Evolutionary conservation across 345 rosid genomes (phyloP), one percentile per base, ranked within the genome.

Genomic region (Arabis hirsuta): DNA sequence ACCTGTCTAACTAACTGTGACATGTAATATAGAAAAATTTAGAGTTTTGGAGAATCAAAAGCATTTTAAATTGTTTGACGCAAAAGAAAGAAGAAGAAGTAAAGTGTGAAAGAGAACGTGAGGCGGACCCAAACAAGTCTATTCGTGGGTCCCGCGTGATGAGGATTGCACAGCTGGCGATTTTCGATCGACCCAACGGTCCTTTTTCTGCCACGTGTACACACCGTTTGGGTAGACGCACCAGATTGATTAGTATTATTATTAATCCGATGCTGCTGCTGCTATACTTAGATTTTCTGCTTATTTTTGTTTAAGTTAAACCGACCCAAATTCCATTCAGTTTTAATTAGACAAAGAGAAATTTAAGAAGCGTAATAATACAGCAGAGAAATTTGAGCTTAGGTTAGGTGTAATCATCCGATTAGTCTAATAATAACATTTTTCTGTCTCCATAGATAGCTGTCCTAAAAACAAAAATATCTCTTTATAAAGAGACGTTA

Each of bases 341-440:
- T 3, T 19, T 39, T n/a, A 39, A 55, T 44, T 3, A 44, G 32
- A 47, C 16, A 16, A 16, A 45, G 3, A 27, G 66, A 57, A 29
- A 4, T 4, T 45, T 5, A 48, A 38, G 47, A 32, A 62, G 68
- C 42, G 39, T 46, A 73, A 62, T 7, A 65, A 67, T 39, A 73
- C 44, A 73, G 50, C 59, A 39, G 51, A 38, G 64, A 64, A 16
- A 16, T 16, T 16, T 16, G 16, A 73, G 51, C 19, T 56, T 41
- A 58, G n/a, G 61, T 43, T 67, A 67, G 78, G 63, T 72, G 56
- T 62, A 54, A 45, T 62, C 4, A 29, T 13, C 24, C 34, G 6
- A 50, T 65, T 74, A 46, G 58, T 60, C 62, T 59, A 67, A 32
- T 32, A 74, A 60, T 52, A 52, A 52, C 53, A 44, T 50, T 19